Base-by-base conservation (phyloP, 2,329 filamentous ascomycete species). In the Colletotrichum plurivorum region DNA sequence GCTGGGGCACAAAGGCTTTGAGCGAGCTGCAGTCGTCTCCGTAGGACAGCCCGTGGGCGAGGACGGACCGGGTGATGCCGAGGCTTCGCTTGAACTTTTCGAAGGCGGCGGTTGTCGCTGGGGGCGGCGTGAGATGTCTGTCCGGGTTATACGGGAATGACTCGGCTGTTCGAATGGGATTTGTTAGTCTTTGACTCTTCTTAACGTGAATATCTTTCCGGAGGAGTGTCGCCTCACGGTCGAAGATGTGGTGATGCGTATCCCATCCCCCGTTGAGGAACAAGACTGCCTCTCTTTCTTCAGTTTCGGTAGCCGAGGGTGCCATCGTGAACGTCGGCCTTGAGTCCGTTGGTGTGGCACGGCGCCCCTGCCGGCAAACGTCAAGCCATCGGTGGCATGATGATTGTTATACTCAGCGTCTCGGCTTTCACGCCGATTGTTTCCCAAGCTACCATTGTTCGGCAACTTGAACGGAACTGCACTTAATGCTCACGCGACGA, bases 21-120 rank as follows among this genome's bases (percentile, higher is more conserved):
- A 81, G 56, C 0, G 78, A 81, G 2, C 74, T 73, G 61, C 76
- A 77, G 58, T 81, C 79, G 31, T 78, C 73, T 6, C 79, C 79
- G 18, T 81, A 81, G 0, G 79, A 81, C 0, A 81, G 62, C 1
- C 78, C 79, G 63, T 81, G 79, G 0, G 78, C 77, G 0, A 81
- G 71, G 5, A 80, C 78, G 0, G 79, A 81, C 48, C 79, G 73
- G 1, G 77, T 79, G 22, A 81, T 75, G 1, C 73, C 73, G 1
- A 73, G 18, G 12, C 43, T 64, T 27, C 59, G 60, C 36, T 70
- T 72, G 56, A 74, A 73, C 9, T 48, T 25, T 12, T 72, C 31
- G 20, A 74, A 73, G 0, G 68, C 49, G 27, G 70, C 36, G 4
- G 68, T 18, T 31, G 54, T 67, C 13, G 65, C 65, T 2, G 65